Conservation (phyloP, 2,329 filamentous ascomycete genomes). For the Microcyclosporella mali region DNA sequence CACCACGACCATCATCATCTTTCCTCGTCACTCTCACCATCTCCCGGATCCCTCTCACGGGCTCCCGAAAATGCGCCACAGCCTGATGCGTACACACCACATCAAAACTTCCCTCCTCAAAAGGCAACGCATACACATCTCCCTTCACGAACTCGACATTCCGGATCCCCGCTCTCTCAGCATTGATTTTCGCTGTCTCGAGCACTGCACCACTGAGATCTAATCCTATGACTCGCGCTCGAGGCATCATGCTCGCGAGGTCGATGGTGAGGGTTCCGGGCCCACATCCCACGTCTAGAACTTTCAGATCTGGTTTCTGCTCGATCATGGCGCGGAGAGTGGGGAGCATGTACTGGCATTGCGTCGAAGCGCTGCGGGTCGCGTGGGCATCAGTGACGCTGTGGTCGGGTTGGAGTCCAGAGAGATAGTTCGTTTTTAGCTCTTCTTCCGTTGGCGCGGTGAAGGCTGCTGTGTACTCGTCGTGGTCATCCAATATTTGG, state of each 20-base stretch:
- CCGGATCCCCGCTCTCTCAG: conserved; percentile 26
- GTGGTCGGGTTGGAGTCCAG: not conserved
- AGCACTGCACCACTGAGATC: conserved; percentile 32
- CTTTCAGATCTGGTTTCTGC: conserved; percentile 22
- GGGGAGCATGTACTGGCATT: not conserved
- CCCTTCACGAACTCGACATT: conserved; percentile 84
- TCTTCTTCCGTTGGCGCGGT: not conserved
- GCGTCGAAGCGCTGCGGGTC: not conserved
- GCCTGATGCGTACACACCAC: conserved; percentile 62
- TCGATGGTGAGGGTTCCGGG: conserved; percentile 35
- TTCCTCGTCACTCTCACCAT: conserved; percentile 8
- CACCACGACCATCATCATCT: conserved; percentile 10
- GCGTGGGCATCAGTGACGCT: not conserved
- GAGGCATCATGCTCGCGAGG: conserved; percentile 24
- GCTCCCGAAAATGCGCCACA: conserved; percentile 49
- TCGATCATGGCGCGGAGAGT: not conserved
- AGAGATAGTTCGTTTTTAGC: not conserved
- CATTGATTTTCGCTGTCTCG: conserved; percentile 28
- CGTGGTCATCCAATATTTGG: too few relatives aligned
- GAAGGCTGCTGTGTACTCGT: not conserved
- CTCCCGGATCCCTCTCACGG: conserved; percentile 26
- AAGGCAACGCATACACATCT: conserved; percentile 96
- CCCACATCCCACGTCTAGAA: conserved; percentile 36
- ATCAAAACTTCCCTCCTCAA: conserved; percentile 82
- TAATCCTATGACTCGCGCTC: conserved; percentile 30